Evolutionary conservation across 345 rosid genomes (phyloP), one percentile per base, ranked within the genome.

Genomic region (Acer yangbiense): DNA sequence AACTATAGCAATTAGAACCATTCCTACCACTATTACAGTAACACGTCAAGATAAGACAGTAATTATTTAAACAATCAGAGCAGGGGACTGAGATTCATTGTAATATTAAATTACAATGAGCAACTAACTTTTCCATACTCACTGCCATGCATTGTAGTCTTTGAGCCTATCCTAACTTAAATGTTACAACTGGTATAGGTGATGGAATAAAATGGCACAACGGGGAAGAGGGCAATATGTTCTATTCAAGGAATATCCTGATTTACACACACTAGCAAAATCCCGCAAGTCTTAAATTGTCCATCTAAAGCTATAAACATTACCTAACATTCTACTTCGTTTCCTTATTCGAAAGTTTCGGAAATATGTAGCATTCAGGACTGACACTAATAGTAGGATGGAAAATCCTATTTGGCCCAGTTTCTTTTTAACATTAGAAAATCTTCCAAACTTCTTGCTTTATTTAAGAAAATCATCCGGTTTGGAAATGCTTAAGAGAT

Each of bases 151-250:
- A 64, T 29, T 17, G 16, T 48, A 25, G 20, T 48, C 70, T 23
- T 43, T 6, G 41, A 72, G 25, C 67, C 60, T 18, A 55, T 55
- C 32, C 69, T 44, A 63, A 74, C 69, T 62, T 7, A 17, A 71
- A 71, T 17, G 27, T 29, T 55, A n/a, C 41, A n/a, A 54, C 39
- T 14, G 58, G 61, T 9, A 14, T 21, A 14, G 11, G 58, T 13
- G 27, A 69, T 69, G 10, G 23, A 27, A 25, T 69, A 69, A 23
- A 71, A 71, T 23, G 46, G 32, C 21, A 72, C 43, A 12, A 72
- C n/a, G 29, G 54, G 6, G 54, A 58, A 35, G 18, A 57, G 7
- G 6, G 13, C 9, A 35, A 57, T 58, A 20, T 16, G 65, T 58
- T 58, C 65, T 72, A 71, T 39, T 57, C 48, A 72, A 35, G 29